Percentiles rank a stretch among this genome's conserved stretches.
These are phyloP conservation scores for Sporothrix mexicana DNA, from an alignment of 2,329 filamentous ascomycete species.

Conservation along the genomic window DNA sequence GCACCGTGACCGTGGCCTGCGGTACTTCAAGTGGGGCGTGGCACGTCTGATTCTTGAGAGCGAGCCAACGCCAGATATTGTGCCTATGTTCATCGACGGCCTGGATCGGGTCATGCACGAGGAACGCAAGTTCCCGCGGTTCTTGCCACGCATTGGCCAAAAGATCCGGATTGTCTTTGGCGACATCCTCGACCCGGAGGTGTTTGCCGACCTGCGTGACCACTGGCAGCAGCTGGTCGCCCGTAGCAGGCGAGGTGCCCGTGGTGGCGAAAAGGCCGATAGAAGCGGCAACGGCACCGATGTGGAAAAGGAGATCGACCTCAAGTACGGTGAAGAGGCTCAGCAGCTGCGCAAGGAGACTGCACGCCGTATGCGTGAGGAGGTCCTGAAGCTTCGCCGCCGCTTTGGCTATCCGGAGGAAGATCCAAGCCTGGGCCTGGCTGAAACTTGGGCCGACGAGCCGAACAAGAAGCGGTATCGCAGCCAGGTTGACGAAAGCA, in stretches of 20 bases:
- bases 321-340: constrained; percentile 76
- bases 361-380: constrained; percentile 75
- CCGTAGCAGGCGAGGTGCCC: constrained; percentile 50
- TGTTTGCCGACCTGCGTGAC: constrained; percentile 76
- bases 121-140: constrained; percentile 76
- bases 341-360: constrained; percentile 79
- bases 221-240: constrained; percentile 74
- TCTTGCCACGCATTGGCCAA: constrained; percentile 76
- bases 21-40: constrained; percentile 98
- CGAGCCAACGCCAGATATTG: constrained; percentile 79
- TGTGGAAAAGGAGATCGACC: constrained; percentile 43
- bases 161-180: constrained; percentile 78
- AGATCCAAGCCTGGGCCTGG: constrained; percentile 75
- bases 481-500: constrained; percentile 61
- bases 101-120: constrained; percentile 90
- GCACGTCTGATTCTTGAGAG: constrained; percentile 89
- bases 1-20: constrained; percentile 75
- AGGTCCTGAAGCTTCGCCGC: constrained; percentile 78
- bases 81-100: constrained; percentile 95
- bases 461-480: constrained; percentile 55
- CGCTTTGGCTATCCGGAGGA: constrained; percentile 77
- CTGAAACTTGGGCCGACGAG: constrained; percentile 76
- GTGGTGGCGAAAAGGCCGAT: too few relatives aligned
- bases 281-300: constrained; percentile 3
- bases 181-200: constrained; percentile 73